Conservation (phyloP, 495 filamentous ascomycete species). For the Xylaria cubensis region DNA sequence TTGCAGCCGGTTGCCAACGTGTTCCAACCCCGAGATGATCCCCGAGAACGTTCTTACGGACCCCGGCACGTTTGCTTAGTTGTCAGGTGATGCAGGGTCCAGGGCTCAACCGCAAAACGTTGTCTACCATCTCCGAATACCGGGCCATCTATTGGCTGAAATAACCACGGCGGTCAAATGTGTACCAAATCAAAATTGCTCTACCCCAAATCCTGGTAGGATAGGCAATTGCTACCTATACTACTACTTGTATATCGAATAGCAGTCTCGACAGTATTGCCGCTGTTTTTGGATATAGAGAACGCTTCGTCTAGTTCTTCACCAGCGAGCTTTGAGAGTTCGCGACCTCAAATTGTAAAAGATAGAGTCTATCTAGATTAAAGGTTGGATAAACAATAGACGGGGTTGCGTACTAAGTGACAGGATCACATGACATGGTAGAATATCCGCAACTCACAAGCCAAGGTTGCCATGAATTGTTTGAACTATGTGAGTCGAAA, state of each 20-base stretch:
- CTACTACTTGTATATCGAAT: background rate
- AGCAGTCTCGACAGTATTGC: too few species aligned
- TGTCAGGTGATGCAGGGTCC: constrained; percentile 17
- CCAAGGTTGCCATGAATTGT: background rate
- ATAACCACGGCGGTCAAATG: background rate
- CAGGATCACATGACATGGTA: background rate
- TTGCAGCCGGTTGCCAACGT: background rate
- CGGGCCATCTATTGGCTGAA: background rate
- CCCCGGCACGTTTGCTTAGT: constrained; percentile 1
- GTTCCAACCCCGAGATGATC: background rate
- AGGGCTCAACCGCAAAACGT: background rate
- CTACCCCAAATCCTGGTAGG: background rate
- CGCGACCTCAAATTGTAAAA: background rate
- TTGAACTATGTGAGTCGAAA: background rate
- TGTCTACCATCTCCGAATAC: background rate
- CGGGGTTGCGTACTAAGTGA: background rate
- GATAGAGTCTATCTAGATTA: background rate
- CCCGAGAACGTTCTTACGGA: background rate
- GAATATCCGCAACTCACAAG: background rate
- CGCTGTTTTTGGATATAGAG: background rate
- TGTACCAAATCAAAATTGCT: background rate
- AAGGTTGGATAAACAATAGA: background rate
- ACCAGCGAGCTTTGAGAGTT: background rate
- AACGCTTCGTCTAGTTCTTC: background rate
- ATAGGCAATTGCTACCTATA: constrained; percentile 5